Conservation (phyloP, 768 basidiomycete species). For the Hericium erinaceus region DNA sequence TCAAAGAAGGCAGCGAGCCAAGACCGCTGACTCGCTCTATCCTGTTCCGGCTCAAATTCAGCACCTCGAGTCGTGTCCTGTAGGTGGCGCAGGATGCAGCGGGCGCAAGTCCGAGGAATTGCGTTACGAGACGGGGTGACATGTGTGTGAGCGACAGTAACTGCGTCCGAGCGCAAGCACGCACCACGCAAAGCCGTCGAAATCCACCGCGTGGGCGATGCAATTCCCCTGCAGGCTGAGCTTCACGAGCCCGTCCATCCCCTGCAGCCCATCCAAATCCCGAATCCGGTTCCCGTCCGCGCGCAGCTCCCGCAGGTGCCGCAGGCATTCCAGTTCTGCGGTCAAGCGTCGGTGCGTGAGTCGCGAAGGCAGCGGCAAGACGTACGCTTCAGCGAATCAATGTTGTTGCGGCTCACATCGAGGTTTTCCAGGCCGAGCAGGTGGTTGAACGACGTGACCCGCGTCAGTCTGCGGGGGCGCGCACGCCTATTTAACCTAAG, state of each 20-base stretch:
- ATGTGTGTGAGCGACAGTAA: conserved; percentile 10
- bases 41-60: conserved; percentile 75
- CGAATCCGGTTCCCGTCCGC: conserved; percentile 81
- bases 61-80: conserved; percentile 57
- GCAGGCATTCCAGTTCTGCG: conserved; percentile 74
- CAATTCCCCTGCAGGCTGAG: conserved; percentile 73
- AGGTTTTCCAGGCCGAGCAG: conserved; percentile 78
- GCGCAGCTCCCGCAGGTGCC: conserved; percentile 79
- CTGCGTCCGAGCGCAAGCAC: conserved; percentile 21
- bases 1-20: conserved; percentile 49
- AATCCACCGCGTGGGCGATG: conserved; percentile 47
- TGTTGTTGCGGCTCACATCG: conserved; percentile 84
- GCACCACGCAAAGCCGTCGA: conserved; percentile 59
- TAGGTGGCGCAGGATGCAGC: conserved; percentile 3
- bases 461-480: conserved; percentile 51
- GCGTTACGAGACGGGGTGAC: conserved; percentile 4
- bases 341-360: conserved; percentile 10
- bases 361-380: conserved; percentile 10
- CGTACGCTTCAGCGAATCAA: conserved; percentile 78
- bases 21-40: conserved; percentile 52
- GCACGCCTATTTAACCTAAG: neutral
- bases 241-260: conserved; percentile 75
- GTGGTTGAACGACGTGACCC: conserved; percentile 83
- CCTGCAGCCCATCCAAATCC: conserved; percentile 66
- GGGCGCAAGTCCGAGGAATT: too few species aligned